Conservation (phyloP, 23 red algal species). For the Porphyridium purpureum region DNA sequence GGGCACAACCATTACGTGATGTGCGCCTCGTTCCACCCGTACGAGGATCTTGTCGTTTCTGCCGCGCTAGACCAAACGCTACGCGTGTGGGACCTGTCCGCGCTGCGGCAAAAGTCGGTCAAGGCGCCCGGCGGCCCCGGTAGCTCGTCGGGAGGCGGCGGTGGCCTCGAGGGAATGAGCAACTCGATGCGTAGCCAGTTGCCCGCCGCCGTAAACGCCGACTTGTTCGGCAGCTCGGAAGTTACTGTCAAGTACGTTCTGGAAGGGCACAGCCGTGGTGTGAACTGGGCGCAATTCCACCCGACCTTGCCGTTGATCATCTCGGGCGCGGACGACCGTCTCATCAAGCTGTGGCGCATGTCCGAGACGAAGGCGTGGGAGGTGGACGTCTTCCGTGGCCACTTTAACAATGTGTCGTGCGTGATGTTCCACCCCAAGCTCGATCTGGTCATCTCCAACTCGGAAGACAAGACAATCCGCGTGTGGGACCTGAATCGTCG, state of each 20-base stretch:
- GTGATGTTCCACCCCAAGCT: slow-evolving; percentile 89
- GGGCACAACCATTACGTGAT: slow-evolving; percentile 98
- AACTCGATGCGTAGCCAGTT: slow-evolving; percentile 42
- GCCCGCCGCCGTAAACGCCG: slow-evolving; percentile 71
- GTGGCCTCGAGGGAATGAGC: neutral
- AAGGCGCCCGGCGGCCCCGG: slow-evolving; percentile 23
- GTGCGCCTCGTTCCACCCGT: slow-evolving; percentile 84
- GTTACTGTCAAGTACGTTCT: slow-evolving; percentile 81
- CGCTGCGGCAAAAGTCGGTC: slow-evolving; percentile 62
- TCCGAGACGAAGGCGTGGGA: slow-evolving; percentile 91
- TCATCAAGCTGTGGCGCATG: slow-evolving; percentile 91
- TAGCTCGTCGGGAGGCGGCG: slow-evolving; percentile 2
- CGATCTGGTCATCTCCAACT: slow-evolving; percentile 77
- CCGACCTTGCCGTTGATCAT: slow-evolving; percentile 91
- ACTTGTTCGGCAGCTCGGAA: slow-evolving; percentile 73
- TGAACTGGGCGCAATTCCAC: slow-evolving; percentile 98
- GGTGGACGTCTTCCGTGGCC: slow-evolving; percentile 85
- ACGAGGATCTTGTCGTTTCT: slow-evolving; percentile 89
- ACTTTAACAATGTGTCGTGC: slow-evolving; percentile 99
- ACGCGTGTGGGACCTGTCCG: slow-evolving; percentile 95
- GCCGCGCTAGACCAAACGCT: slow-evolving; percentile 93
- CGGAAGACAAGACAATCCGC: slow-evolving; percentile 94
- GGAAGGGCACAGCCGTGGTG: slow-evolving; percentile 90
- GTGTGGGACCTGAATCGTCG: slow-evolving; percentile 93
- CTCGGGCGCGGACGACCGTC: slow-evolving; percentile 89